Evolutionary conservation across 2,329 filamentous ascomycete species (phyloP), one percentile per base, ranked within the genome.

Genomic region (Aspergillus udagawae): DNA sequence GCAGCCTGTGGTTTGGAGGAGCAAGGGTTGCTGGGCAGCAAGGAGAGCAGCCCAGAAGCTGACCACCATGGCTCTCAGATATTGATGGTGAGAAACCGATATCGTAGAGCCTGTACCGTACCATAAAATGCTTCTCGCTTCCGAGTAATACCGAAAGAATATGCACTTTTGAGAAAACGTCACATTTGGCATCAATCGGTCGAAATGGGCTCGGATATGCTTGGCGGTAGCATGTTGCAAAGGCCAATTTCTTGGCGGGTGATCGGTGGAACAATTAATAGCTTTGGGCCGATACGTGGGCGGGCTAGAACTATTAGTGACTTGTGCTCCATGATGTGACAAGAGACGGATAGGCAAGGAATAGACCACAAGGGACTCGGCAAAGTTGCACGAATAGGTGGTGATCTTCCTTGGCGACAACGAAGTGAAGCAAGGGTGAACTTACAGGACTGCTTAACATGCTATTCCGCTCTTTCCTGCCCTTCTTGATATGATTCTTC

Each of bases 401-500:
- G 54, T 57, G 59, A 35, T 56, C 53, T 56, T 58, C 45, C 65
- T 66, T 66, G 64, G 66, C 62, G 52, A 56, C 53, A 56, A 61
- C 52, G 42, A 55, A 57, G 48, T 55, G 50, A 63, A 55, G 59
- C 57, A 61, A 64, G 54, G 61, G 60, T 55, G 44, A 51, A 87
- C 91, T 79, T 86, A 95, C 91, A 72, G 93, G 93, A 80, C 92
- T 96, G 82, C 96, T 97, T 59, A 97, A 83, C 84, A 96, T 95
- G 76, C 87, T 93, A 75, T 96, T 91, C 60, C 93, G 85, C 81
- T 95, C 95, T 77, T 92, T 96, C 60, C 92, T 85, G 60, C 92
- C 92, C 80, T 97, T 97, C 81, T 99, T 99, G 77, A 99, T 99
- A 72, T 99, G 94, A 67, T 89, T 97, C 83, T 99, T 99, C 60